Conservation (phyloP, 306 rosid genomes). For the Lupinus albus region DNA sequence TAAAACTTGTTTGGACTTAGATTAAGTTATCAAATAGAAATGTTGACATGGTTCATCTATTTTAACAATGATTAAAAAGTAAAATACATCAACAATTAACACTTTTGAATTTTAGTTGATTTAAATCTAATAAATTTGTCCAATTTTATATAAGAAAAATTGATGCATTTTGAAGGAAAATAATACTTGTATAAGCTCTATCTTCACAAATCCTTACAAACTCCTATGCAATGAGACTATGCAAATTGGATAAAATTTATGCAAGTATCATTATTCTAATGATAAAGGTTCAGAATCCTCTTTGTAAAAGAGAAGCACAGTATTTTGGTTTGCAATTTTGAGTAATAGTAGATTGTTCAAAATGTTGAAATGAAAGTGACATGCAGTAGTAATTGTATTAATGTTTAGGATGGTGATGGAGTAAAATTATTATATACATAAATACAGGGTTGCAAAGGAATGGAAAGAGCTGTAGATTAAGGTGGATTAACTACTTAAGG, state of each 20-base stretch:
- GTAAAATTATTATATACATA: constrained; percentile 13
- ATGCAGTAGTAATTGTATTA: constrained; percentile 2
- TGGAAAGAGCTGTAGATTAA: constrained; percentile 93
- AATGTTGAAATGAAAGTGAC: constrained; percentile 20
- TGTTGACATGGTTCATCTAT: constrained; percentile 34
- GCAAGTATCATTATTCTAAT: background rate
- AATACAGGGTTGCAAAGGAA: constrained; percentile 81
- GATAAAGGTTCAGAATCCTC: constrained; percentile 3
- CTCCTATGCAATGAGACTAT: background rate
- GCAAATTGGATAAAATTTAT: background rate
- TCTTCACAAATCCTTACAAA: background rate
- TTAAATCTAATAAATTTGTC: background rate
- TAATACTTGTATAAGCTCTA: background rate
- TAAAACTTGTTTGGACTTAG: background rate
- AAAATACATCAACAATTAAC: too few relatives aligned
- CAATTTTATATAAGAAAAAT: background rate
- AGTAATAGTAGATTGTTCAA: constrained; percentile 7
- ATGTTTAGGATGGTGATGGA: background rate
- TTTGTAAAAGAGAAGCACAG: background rate
- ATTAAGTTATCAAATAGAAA: constrained; percentile 25
- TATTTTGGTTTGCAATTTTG: constrained; percentile 13
- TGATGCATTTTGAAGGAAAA: background rate
- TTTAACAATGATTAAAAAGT: background rate
- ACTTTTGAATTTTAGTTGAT: too few relatives aligned
- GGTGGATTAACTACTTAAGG: constrained; percentile 94